A percentile compares a stretch with the other conserved stretches of the same genome.
These are phyloP conservation scores for Komagataella populi DNA, from an alignment of 805 yeast genomes.

Conservation along the genomic window DNA sequence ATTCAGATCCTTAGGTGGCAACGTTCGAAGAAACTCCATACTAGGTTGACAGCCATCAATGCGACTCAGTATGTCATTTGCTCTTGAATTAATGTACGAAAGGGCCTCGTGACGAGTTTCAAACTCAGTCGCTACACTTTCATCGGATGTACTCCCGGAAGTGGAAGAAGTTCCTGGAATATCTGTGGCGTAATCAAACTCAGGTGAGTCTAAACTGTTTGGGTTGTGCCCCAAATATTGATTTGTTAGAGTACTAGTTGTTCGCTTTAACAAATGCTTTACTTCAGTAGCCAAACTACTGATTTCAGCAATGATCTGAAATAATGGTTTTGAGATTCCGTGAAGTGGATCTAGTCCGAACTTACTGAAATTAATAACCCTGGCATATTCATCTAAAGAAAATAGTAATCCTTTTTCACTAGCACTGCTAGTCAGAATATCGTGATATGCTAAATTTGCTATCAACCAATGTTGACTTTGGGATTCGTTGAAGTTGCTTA, in stretches of 20 bases:
- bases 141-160: background rate
- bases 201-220: slow-evolving; percentile 3
- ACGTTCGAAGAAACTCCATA: slow-evolving; percentile 24
- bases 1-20: slow-evolving; percentile 36
- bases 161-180: background rate
- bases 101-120: slow-evolving; percentile 19
- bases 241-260: slow-evolving; percentile 13
- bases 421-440: slow-evolving; percentile 50
- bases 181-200: slow-evolving; percentile 6
- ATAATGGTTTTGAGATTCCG: slow-evolving; percentile 62
- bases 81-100: slow-evolving; percentile 18
- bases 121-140: slow-evolving; percentile 1
- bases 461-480: slow-evolving; percentile 60
- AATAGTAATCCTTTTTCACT: slow-evolving; percentile 54
- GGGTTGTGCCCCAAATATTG: slow-evolving; percentile 1
- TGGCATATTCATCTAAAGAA: slow-evolving; percentile 43
- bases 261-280: slow-evolving; percentile 20
- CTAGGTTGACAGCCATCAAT: slow-evolving; percentile 42
- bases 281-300: slow-evolving; percentile 43
- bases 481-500: slow-evolving; percentile 32
- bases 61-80: slow-evolving; percentile 29
- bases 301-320: slow-evolving; percentile 53
- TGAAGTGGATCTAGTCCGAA: slow-evolving; percentile 53
- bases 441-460: slow-evolving; percentile 73
- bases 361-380: slow-evolving; percentile 26